Evolutionary conservation across 2,329 filamentous ascomycete genomes (phyloP).

Genomic region (Coniochaeta sp.): DNA sequence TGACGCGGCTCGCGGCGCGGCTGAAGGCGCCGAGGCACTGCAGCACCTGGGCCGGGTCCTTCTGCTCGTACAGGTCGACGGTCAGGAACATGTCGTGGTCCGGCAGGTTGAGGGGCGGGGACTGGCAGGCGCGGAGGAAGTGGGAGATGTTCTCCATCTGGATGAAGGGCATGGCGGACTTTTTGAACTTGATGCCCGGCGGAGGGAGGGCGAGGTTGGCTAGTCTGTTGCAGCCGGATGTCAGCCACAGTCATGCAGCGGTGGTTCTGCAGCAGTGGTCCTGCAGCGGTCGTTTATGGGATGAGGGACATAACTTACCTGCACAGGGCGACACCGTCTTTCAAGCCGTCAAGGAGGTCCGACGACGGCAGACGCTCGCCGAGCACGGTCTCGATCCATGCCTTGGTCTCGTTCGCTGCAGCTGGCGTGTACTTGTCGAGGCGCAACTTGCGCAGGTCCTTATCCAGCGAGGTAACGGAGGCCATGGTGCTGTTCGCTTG

Average conservation of each 20-base stretch:
- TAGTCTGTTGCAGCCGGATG: no score
- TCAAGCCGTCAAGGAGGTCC: slow-evolving; percentile 79
- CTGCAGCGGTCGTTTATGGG: no score
- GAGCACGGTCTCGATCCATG: slow-evolving; percentile 79
- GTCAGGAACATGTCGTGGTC: slow-evolving; percentile 95
- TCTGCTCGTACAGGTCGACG: slow-evolving; percentile 90
- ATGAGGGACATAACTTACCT: slow-evolving; percentile 48
- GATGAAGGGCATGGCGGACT: slow-evolving; percentile 92
- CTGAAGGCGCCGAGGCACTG: slow-evolving; percentile 92
- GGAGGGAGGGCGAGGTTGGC: slow-evolving; percentile 72
- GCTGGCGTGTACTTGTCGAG: slow-evolving; percentile 88
- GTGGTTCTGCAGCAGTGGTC: no score
- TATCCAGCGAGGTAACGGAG: slow-evolving; percentile 87
- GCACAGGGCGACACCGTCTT: slow-evolving; percentile 89
- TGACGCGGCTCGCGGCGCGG: slow-evolving; percentile 68
- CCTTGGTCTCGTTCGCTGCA: slow-evolving; percentile 75
- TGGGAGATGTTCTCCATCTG: slow-evolving; percentile 99
- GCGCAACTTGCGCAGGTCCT: slow-evolving; percentile 89
- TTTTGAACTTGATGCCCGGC: slow-evolving; percentile 81
- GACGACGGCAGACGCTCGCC: slow-evolving; percentile 63
- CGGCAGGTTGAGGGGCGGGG: slow-evolving; percentile 76
- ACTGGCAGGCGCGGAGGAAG: slow-evolving; percentile 83
- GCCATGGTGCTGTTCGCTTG: slow-evolving; percentile 54
- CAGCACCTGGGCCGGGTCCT: slow-evolving; percentile 91
- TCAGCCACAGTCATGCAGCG: no score